Base-by-base conservation (phyloP, 805 yeast species). In the Limtongozyma cylindracea region DNA sequence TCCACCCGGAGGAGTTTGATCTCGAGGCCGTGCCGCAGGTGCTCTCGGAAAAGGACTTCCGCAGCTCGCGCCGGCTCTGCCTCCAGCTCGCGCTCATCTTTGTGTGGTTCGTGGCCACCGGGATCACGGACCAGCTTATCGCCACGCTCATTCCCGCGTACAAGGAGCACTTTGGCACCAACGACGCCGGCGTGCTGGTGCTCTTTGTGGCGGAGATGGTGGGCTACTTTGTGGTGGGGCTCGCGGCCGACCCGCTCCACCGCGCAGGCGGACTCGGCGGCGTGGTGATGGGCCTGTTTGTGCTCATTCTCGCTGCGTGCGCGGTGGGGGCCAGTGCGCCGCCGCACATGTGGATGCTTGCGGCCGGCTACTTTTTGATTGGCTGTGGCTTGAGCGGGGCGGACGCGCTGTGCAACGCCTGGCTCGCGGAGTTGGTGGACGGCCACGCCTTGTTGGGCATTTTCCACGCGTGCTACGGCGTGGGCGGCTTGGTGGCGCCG, bases 381-480 rank as follows among this genome's bases (percentile, higher is more conserved):
- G 80, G 80, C 0, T 31, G 63, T 19, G 69, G 71, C 0, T 47
- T 48, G 24, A 77, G 78, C 1, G 29, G 55, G 6, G 29, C 61
- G 13, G 77, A 67, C 34, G 60, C 70, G 17, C 41, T 57, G 7
- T 40, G 61, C 32, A 64, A 61, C 31, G 45, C 61, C 10, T 66
- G 62, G 54, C 38, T 57, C 31, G 65, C 65, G 3, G 36, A 38
- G 14, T 38, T 61, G 21, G 43, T 35, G 9, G 56, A 57, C 29
- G 43, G 56, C 6, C 57, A 60, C 37, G 61, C 55, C 32, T 33
- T 61, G 8, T 34, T 61, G 25, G 68, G 68, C 3, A 34, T 55
- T 1, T 34, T 61, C 35, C 69, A 61, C 35, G 57, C 65, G 0
- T 49, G 46, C 28, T 61, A 56, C 30, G 67, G 68, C 0, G n/a